Base-by-base conservation (phyloP, 148 eudicot genomes). In the Rhododendron griersonianum region DNA sequence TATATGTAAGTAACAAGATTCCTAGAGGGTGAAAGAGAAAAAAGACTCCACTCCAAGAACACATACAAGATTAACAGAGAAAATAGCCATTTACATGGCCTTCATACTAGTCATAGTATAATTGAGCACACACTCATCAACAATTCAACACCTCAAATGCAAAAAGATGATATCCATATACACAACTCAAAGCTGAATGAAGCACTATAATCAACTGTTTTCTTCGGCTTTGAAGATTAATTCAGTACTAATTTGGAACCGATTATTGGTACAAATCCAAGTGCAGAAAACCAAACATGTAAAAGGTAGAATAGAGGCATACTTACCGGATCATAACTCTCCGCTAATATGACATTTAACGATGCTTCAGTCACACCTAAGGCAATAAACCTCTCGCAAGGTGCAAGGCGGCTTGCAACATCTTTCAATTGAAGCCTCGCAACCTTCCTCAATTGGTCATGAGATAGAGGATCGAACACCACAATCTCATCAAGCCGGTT, bases 401-500 rank as follows among this genome's bases (percentile, higher is more conserved):
- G 37, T 0, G 98, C 98, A 16, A 96, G 94, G 44, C 98, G 96
- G 33, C 83, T 82, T 0, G 98, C 97, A 7, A 96, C 94, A 74
- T 96, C 98, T 83, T 94, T 95, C 94, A 96, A 83, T 81, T 96
- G 98, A 19, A 94, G 90, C 84, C 93, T 90, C 16, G 94, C 94
- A 15, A 96, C 96, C 84, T 91, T 85, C 86, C 91, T 91, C 85
- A 96, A 84, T 41, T 96, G 97, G 11, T 92, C 97, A 5, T 93
- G 96, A 47, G 98, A 93, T 6, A 95, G 92, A 48, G 98, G 99
- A 86, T 95, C 97, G 21, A 96, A 96, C 3, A 95, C 92, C n/a
- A 96, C 97, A 33, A 96, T 90, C 90, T 96, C 99, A 71, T 96
- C 99, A 55, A 96, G 85, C 9, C 98, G 88, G 83, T 95, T 96